Evolutionary conservation across 306 rosid species (phyloP).

Genomic region (Abrus pulchellus): DNA sequence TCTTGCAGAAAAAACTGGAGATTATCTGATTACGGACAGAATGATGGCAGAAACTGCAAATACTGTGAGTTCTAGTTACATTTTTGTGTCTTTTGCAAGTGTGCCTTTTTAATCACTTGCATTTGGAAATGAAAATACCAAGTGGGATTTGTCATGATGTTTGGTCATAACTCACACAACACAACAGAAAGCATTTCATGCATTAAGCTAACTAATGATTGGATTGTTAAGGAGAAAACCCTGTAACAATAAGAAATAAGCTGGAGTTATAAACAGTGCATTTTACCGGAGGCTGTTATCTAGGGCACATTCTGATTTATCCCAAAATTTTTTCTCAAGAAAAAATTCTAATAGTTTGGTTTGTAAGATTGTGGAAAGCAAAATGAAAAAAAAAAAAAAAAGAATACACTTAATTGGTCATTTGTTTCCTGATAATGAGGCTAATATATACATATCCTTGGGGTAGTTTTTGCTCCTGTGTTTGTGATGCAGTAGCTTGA

Average conservation of each 20-base stretch:
- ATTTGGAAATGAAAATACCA: not conserved
- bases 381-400: not conserved
- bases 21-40: slow-evolving; percentile 1
- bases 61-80: slow-evolving; percentile 51
- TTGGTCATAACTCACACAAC: not conserved
- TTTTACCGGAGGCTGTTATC: slow-evolving; percentile 5
- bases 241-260: slow-evolving; percentile 35
- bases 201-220: slow-evolving; percentile 54
- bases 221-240: slow-evolving; percentile 53
- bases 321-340: not conserved
- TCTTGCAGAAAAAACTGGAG: slow-evolving; percentile 46
- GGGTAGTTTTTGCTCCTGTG: slow-evolving; percentile 15
- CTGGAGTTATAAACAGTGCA: slow-evolving; percentile 51
- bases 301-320: slow-evolving; percentile 1
- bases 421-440: slow-evolving; percentile 11
- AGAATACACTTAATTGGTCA: not conserved
- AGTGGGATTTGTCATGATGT: slow-evolving; percentile 4
- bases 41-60: slow-evolving; percentile 40
- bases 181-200: slow-evolving; percentile 11
- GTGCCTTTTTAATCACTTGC: slow-evolving; percentile 26
- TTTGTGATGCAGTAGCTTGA: slow-evolving; percentile 8
- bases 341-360: not conserved
- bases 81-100: slow-evolving; percentile 12
- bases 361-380: not conserved
- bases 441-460: slow-evolving; percentile 14